phyloP scores from a whole-genome alignment of 768 basidiomycete genomes.

The Xerocomellus dryophilus region DNA sequence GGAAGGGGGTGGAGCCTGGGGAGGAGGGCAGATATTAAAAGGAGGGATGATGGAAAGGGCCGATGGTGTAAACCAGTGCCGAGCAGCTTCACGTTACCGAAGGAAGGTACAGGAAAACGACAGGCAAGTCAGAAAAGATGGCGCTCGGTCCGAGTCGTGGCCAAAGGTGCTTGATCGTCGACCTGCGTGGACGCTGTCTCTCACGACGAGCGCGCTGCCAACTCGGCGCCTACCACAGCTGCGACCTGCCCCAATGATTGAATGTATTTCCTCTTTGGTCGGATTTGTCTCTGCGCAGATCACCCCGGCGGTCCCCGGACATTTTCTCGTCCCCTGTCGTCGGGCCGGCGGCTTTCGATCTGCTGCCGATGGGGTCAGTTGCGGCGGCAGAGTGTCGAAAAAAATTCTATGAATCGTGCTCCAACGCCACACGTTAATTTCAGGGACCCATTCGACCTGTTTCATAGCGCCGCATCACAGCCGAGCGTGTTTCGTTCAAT shows the following conservation, averaged over 20 bases:
- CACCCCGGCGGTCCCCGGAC: constrained; percentile 27
- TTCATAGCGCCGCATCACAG: not conserved
- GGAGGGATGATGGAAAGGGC: constrained; percentile 25
- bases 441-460: not conserved
- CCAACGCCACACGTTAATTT: not conserved
- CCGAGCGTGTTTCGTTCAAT: not conserved
- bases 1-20: not conserved
- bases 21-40: constrained; percentile 23
- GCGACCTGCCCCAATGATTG: not conserved
- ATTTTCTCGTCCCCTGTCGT: constrained; percentile 22
- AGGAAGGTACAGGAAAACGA: constrained; percentile 21
- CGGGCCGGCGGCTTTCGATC: constrained; percentile 36
- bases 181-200: not conserved
- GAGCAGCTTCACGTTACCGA: constrained; percentile 25
- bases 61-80: constrained; percentile 27
- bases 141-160: not conserved
- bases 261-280: constrained; percentile 16
- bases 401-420: constrained; percentile 1
- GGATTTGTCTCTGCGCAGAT: constrained; percentile 27
- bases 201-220: constrained; percentile 11
- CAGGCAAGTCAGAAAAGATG: constrained; percentile 15
- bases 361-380: constrained; percentile 22
- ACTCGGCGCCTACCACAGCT: constrained; percentile 3
- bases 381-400: not conserved
- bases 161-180: not conserved